These are phyloP conservation scores for Mallotus japonicus DNA, from an alignment of 441 rosid genomes.

Conservation along the genomic window DNA sequence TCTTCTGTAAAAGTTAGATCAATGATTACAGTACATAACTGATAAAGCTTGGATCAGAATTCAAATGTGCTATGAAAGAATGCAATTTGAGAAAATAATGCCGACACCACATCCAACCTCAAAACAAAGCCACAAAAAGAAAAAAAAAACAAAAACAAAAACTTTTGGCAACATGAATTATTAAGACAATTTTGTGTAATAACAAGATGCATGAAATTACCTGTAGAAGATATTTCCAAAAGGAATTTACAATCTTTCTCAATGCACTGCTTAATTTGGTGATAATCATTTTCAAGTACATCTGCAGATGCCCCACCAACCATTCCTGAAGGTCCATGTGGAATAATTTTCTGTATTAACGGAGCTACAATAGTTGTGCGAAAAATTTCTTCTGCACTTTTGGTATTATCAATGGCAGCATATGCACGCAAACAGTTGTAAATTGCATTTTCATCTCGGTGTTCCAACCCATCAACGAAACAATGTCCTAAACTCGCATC, in stretches of 20 bases:
- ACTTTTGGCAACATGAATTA: neutral
- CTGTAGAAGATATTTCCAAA: slow-evolving; percentile 77
- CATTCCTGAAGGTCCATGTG: slow-evolving; percentile 47
- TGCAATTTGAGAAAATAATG: neutral
- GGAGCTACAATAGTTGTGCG: slow-evolving; percentile 80
- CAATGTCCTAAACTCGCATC: slow-evolving; percentile 98
- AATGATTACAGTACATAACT: neutral
- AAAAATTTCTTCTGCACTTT: slow-evolving; percentile 78
- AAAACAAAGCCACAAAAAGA: slow-evolving; percentile 1
- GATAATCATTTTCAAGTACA: slow-evolving; percentile 79
- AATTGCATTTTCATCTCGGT: slow-evolving; percentile 76
- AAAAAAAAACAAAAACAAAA: too few relatives aligned
- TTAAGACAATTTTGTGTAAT: neutral
- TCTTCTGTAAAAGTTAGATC: neutral
- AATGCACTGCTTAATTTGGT: slow-evolving; percentile 58
- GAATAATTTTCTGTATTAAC: slow-evolving; percentile 57
- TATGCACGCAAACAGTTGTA: slow-evolving; percentile 95
- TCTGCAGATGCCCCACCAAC: slow-evolving; percentile 55
- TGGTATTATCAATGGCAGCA: slow-evolving; percentile 87
- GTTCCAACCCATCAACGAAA: slow-evolving; percentile 84
- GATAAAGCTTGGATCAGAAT: neutral
- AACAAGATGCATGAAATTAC: slow-evolving; percentile 32
- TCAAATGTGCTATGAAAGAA: neutral
- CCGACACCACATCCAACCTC: neutral
- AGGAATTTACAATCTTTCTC: slow-evolving; percentile 76